phyloP scores from a whole-genome alignment of 306 rosid genomes.

The Cucumis hystrix region DNA sequence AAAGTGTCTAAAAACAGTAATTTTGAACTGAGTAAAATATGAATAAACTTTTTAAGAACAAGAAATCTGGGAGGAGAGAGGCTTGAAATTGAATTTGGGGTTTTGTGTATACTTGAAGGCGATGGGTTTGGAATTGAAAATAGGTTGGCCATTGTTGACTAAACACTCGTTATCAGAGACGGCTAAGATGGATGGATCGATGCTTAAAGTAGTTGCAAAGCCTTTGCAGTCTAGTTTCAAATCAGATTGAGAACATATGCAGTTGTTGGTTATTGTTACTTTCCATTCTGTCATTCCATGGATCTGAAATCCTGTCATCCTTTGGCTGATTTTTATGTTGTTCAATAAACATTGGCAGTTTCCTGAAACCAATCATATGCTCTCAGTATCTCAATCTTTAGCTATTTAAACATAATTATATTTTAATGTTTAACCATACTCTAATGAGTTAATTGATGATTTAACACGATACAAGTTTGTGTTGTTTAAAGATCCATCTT shows the following conservation, averaged over 20 bases:
- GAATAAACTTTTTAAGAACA: slow-evolving; percentile 8
- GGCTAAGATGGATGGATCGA: slow-evolving; percentile 19
- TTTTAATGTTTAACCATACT: no score
- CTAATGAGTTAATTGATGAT: no score
- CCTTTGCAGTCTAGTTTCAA: slow-evolving; percentile 16
- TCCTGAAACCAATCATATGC: neutral
- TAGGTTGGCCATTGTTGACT: slow-evolving; percentile 17
- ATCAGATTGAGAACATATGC: slow-evolving; percentile 11
- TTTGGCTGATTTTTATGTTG: slow-evolving; percentile 9
- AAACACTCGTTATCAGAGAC: neutral
- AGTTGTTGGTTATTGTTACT: slow-evolving; percentile 16
- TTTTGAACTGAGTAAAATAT: no score
- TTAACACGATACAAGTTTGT: no score
- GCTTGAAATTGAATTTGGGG: neutral
- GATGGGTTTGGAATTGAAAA: neutral
- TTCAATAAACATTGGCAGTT: slow-evolving; percentile 8
- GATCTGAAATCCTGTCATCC: slow-evolving; percentile 11
- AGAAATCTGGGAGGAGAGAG: neutral
- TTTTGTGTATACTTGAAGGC: slow-evolving; percentile 14
- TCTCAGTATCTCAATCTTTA: neutral
- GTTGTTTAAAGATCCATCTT: no score
- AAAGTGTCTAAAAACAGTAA: no score
- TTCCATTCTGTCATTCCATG: slow-evolving; percentile 20
- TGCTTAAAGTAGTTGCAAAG: slow-evolving; percentile 7
- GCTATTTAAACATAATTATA: no score